A percentile compares a stretch with the other conserved stretches of the same genome.
These are phyloP conservation scores for Musa troglodytarum DNA, from an alignment of 176 grass and related monocot genomes.

Conservation along the genomic window DNA sequence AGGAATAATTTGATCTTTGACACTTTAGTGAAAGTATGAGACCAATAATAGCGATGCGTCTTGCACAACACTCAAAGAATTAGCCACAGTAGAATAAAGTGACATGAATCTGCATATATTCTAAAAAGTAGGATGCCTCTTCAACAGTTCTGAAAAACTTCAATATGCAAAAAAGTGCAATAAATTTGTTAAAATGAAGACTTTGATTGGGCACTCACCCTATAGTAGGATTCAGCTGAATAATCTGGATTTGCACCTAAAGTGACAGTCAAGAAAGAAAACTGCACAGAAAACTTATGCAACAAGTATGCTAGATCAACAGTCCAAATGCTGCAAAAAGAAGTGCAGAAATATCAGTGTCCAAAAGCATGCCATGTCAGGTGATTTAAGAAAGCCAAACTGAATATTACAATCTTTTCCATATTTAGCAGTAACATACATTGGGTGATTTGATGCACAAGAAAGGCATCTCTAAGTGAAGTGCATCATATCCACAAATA, in stretches of 20 bases:
- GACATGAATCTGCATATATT: background rate
- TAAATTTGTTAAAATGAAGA: background rate
- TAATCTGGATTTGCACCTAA: conserved; percentile 83
- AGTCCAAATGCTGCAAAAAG: conserved; percentile 68
- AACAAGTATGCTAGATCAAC: conserved; percentile 81
- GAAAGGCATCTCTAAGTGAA: no score
- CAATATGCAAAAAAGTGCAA: background rate
- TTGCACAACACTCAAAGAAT: background rate
- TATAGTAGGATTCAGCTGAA: conserved; percentile 77
- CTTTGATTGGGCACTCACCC: conserved; percentile 26
- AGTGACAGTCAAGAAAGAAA: conserved; percentile 90
- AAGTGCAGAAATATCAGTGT: conserved; percentile 11
- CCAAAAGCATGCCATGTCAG: background rate
- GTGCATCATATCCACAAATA: no score
- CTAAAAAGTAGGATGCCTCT: background rate
- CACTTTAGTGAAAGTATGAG: background rate
- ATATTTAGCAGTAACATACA: no score
- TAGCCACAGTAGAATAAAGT: background rate
- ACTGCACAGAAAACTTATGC: conserved; percentile 73
- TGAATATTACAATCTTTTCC: no score
- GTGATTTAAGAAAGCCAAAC: background rate
- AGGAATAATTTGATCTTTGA: background rate
- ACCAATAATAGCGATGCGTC: no score
- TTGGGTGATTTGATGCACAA: no score
- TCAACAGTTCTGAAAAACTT: background rate